Evolutionary conservation across 768 basidiomycete genomes (phyloP).

Genomic region (Hirschioporus abietinus): DNA sequence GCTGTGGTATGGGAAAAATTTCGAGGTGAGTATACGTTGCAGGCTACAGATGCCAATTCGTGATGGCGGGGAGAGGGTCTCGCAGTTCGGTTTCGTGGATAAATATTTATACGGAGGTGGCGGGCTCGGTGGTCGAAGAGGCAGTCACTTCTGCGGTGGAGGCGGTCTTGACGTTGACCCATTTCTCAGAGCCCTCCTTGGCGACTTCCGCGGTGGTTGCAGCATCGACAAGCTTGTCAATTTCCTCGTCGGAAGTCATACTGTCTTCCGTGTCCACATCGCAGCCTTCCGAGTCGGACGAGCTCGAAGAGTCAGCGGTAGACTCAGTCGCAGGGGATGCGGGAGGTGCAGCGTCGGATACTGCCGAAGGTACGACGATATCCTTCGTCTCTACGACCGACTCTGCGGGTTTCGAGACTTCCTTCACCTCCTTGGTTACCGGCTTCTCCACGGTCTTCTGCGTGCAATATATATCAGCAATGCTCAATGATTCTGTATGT

Average conservation of each 20-base stretch:
- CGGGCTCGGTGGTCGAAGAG: neutral
- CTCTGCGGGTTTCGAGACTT: conserved; percentile 42
- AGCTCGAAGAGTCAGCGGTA: conserved; percentile 14
- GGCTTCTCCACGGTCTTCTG: conserved; percentile 37
- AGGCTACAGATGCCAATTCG: neutral
- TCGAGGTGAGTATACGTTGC: neutral
- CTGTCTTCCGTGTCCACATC: conserved; percentile 78
- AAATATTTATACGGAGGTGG: neutral
- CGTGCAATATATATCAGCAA: conserved; percentile 33
- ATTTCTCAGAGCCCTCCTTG: conserved; percentile 49
- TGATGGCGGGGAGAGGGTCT: neutral
- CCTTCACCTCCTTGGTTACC: conserved; percentile 30
- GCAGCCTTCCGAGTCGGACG: conserved; percentile 51
- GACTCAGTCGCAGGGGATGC: too few species aligned
- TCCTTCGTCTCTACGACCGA: conserved; percentile 20
- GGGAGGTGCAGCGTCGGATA: neutral
- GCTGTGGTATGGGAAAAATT: neutral
- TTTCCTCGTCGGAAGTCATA: conserved; percentile 68
- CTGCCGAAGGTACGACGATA: conserved; percentile 17
- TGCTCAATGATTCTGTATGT: conserved; percentile 33
- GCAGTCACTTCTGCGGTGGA: conserved; percentile 3
- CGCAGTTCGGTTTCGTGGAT: neutral
- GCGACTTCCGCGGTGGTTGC: conserved; percentile 14
- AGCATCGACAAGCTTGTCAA: conserved; percentile 23
- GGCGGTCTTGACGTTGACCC: conserved; percentile 64